A percentile compares a stretch with the other conserved stretches of the same genome.
These are phyloP conservation scores for Angomonas ambiguus DNA, from an alignment of 208 protist genomes.

Conservation along the genomic window DNA sequence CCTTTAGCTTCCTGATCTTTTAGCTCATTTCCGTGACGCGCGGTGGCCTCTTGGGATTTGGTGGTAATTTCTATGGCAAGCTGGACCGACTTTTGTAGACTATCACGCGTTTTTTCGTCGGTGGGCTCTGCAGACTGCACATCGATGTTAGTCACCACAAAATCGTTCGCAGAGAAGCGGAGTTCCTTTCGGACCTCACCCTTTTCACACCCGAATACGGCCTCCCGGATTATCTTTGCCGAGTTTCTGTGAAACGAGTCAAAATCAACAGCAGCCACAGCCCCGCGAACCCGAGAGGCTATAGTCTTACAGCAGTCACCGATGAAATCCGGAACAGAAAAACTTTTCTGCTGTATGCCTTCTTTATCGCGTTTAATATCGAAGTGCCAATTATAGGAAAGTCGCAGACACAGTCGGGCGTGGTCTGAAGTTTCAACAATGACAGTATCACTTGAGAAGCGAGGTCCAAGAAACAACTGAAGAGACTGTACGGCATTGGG, in stretches of 20 bases:
- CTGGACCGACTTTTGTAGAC: slow-evolving; percentile 96
- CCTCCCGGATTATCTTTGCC: slow-evolving; percentile 91
- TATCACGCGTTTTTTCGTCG: slow-evolving; percentile 91
- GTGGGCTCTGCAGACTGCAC: slow-evolving; percentile 93
- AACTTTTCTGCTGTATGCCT: slow-evolving; percentile 19
- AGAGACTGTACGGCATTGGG: slow-evolving; percentile 91
- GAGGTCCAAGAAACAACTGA: slow-evolving; percentile 92
- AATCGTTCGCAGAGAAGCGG: slow-evolving; percentile 87
- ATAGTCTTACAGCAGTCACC: slow-evolving; percentile 97
- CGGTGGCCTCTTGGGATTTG: slow-evolving; percentile 93
- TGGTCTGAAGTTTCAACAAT: slow-evolving; percentile 96
- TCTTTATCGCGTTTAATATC: slow-evolving; percentile 57
- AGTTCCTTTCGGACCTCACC: slow-evolving; percentile 50
- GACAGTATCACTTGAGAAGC: slow-evolving; percentile 93
- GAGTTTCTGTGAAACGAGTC: slow-evolving; percentile 97
- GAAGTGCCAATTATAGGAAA: slow-evolving; percentile 98
- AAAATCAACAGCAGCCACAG: slow-evolving; percentile 91
- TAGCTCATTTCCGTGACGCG: slow-evolving; percentile 89
- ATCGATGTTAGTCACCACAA: slow-evolving; percentile 95
- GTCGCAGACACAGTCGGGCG: slow-evolving; percentile 88
- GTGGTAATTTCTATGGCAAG: slow-evolving; percentile 98
- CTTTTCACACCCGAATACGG: slow-evolving; percentile 90
- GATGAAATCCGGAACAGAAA: slow-evolving; percentile 95
- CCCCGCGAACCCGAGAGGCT: slow-evolving; percentile 92
- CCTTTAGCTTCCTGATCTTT: slow-evolving; percentile 91